A percentile compares a stretch with the other conserved stretches of the same genome.
phyloP scores from a whole-genome alignment of 2,329 filamentous ascomycete species.

The Fusarium solani-melongenae region DNA sequence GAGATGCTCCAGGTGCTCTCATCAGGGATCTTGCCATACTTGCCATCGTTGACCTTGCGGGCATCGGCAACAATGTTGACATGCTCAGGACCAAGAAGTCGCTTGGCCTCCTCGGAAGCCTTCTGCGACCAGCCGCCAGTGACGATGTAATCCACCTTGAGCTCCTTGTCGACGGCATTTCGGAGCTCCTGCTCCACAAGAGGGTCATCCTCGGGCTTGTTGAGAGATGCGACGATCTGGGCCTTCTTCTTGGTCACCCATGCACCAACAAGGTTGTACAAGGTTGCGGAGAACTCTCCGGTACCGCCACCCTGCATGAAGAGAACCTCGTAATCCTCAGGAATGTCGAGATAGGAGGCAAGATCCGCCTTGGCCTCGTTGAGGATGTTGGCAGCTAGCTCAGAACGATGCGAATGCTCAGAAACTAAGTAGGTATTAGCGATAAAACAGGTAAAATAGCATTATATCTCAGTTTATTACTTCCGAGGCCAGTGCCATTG shows the following conservation, averaged over 20 bases:
- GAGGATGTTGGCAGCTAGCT: conserved; percentile 81
- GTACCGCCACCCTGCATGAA: conserved; percentile 90
- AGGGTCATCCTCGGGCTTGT: conserved; percentile 59
- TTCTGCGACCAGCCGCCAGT: conserved; percentile 92
- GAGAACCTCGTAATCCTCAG: conserved; percentile 86
- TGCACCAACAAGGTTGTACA: conserved; percentile 84
- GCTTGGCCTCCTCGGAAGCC: conserved; percentile 83
- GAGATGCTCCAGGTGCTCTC: conserved; percentile 82
- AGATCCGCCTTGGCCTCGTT: conserved; percentile 82
- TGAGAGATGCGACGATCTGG: conserved; percentile 66
- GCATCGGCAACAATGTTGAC: conserved; percentile 81
- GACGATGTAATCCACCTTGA: conserved; percentile 89
- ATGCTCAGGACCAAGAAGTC: conserved; percentile 80
- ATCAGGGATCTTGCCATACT: conserved; percentile 86
- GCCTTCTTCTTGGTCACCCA: conserved; percentile 80
- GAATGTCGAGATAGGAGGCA: conserved; percentile 80
- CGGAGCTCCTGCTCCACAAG: conserved; percentile 69
- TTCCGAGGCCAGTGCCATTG: background rate
- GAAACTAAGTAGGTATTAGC: no score
- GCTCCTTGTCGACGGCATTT: conserved; percentile 72
- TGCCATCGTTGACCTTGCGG: conserved; percentile 75
- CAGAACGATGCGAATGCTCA: conserved; percentile 77
- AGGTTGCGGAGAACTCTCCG: conserved; percentile 84
- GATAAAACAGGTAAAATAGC: no score
- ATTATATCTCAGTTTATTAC: no score